Base-by-base conservation (phyloP, 441 rosid species). In the Populus hybrid region DNA sequence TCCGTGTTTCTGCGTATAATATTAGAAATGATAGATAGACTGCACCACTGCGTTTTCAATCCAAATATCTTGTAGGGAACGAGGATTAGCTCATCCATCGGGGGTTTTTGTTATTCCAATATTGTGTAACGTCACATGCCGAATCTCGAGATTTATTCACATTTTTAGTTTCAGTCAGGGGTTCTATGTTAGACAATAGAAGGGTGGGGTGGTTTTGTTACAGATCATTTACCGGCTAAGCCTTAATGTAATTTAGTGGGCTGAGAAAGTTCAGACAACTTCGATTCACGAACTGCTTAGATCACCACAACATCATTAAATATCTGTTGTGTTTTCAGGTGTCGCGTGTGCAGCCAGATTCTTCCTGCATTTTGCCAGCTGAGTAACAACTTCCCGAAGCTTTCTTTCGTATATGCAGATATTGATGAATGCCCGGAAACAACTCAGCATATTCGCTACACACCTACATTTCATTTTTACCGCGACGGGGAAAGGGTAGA, bases 341-440 rank as follows among this genome's bases (percentile, higher is more conserved):
- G 97, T 79, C 81, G 91, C 21, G 94, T 92, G 36, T 94, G 99
- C 73, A 88, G 90, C 85, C 98, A 93, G 84, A 90, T 93, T 38
- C 83, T 93, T 3, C 98, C 98, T 9, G 85, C 91, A 8, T 96
- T 94, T 85, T 84, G 88, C 86, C 66, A 78, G 86, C 86, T 94
- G 80, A 92, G 98, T 83, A 88, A 88, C 81, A 74, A 74, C 33
- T 96, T 93, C 81, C 86, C 90, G 0, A 88, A 84, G 88, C 86
- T 92, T 11, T 83, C 85, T 14, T 94, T 96, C 78, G 85, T 93
- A 38, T 96, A 96, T 45, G 96, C 98, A 2, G 99, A 94, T 74
- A 94, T 96, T 65, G 99, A 96, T 59, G 97, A 96, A 78, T 96
- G 98, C 83, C 97, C 98, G 0, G 98, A 93, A 84, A 90, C 98